Conservation (phyloP, 495 filamentous ascomycete species). For the Neurospora africana region DNA sequence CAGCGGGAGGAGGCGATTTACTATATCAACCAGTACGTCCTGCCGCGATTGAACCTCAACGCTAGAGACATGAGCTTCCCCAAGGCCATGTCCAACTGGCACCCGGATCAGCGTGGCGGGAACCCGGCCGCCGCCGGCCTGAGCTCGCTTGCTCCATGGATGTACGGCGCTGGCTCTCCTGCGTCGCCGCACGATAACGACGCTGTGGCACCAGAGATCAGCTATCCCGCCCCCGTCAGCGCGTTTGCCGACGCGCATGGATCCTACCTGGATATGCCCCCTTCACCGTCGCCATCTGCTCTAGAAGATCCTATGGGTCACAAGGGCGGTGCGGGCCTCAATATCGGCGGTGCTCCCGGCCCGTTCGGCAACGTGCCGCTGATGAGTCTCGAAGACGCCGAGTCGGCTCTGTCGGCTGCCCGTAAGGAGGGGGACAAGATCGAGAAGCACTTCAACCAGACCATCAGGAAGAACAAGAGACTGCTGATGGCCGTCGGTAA, state of each 20-base stretch:
- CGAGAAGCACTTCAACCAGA: slow-evolving; percentile 53
- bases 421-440: slow-evolving; percentile 58
- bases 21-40: slow-evolving; percentile 57
- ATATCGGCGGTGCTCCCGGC: slow-evolving; percentile 4
- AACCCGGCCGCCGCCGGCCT: slow-evolving; percentile 19
- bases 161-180: slow-evolving; percentile 24
- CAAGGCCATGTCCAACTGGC: slow-evolving; percentile 16
- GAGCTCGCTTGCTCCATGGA: slow-evolving; percentile 33
- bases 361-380: slow-evolving; percentile 38
- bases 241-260: slow-evolving; percentile 6
- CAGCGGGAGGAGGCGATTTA: slow-evolving; percentile 51
- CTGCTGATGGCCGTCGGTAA: slow-evolving; percentile 17
- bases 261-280: not conserved
- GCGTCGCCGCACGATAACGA: slow-evolving; percentile 7
- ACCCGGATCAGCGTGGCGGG: slow-evolving; percentile 3
- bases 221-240: slow-evolving; percentile 20
- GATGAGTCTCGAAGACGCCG: slow-evolving; percentile 50
- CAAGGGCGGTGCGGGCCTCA: not conserved
- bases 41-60: slow-evolving; percentile 40
- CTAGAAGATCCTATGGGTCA: not conserved
- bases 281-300: not conserved
- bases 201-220: slow-evolving; percentile 21
- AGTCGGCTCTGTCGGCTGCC: slow-evolving; percentile 43
- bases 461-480: slow-evolving; percentile 52
- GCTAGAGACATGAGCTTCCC: slow-evolving; percentile 28